Evolutionary conservation across 495 filamentous ascomycete species (phyloP).

Genomic region (Neurospora tetrasperma): DNA sequence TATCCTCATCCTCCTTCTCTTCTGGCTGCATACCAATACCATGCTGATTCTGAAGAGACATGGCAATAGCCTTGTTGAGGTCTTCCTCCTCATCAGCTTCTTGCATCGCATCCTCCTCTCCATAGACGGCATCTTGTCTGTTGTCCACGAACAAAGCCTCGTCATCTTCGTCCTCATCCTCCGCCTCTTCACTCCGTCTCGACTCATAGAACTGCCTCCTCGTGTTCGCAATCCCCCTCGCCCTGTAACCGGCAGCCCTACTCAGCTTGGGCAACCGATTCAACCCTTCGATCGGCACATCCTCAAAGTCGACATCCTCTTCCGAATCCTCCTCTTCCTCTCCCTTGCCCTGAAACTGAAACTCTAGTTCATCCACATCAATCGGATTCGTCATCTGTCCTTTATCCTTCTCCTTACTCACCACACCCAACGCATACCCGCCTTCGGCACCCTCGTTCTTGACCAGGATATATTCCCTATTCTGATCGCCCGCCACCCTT

Average conservation of each 20-base stretch:
- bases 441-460: constrained; percentile 92
- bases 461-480: constrained; percentile 88
- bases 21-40: constrained; percentile 18
- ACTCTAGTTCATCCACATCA: constrained; percentile 67
- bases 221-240: background rate
- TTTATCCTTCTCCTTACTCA: constrained; percentile 65
- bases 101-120: constrained; percentile 47
- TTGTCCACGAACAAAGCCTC: constrained; percentile 59
- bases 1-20: constrained; percentile 32
- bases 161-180: constrained; percentile 28
- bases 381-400: constrained; percentile 75
- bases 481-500: constrained; percentile 80
- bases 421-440: constrained; percentile 93
- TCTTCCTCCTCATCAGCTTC: constrained; percentile 62
- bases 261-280: constrained; percentile 68
- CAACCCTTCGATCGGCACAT: constrained; percentile 88
- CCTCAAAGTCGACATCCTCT: constrained; percentile 75
- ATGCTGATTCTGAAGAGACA: constrained; percentile 56
- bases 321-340: constrained; percentile 45
- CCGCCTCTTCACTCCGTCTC: background rate
- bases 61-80: constrained; percentile 67
- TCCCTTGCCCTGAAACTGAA: constrained; percentile 44
- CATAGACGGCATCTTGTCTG: constrained; percentile 22
- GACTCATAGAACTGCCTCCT: constrained; percentile 5
- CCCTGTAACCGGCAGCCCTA: constrained; percentile 7